Base-by-base conservation (phyloP, 495 filamentous ascomycete species). In the Cudoniella acicularis region DNA sequence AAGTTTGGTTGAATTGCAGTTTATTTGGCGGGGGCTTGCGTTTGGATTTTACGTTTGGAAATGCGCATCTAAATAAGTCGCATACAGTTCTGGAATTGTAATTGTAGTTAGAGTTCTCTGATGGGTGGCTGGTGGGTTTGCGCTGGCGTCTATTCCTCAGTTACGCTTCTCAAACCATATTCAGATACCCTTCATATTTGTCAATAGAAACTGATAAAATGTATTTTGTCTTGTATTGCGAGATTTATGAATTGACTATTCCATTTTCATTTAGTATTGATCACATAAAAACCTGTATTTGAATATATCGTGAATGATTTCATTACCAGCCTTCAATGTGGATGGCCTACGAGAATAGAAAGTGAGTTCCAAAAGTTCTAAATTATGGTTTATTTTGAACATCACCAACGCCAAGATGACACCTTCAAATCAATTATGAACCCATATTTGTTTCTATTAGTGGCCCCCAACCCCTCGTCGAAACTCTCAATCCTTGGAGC, bases 91-190 rank as follows among this genome's bases (percentile, higher is more conserved):
- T 48, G 41, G 46, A 3, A 42, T 54, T 62, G 60, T 62, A 62
- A 62, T 57, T 6, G n/a, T 62, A 62, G 60, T 49, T 49, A 18
- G 50, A 36, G 54, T 62, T 62, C 42, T 56, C 43, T 46, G 13
- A 16, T 46, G 43, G 43, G 17, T 46, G 43, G 43, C 43, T 18
- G 20, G 27, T 41, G 43, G 59, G 59, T 45, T 13, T 40, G 46
- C 40, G 24, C 17, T 42, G 57, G 36, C 41, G 49, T 58, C 36
- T 62, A 43, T 55, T 55, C 43, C 50, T 54, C 49, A 26, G 48
- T 27, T 21, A 18, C 36, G 40, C 52, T 43, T 21, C 45, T 54
- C 42, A 21, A 40, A 22, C 51, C 30, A 21, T 52, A 52, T 36
- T 53, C 27, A 26, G 16, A 56, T 49, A 56, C 54, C 54, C 43